Evolutionary conservation across 768 basidiomycete species (phyloP).

Genomic region (Coprinopsis strossmayeri): DNA sequence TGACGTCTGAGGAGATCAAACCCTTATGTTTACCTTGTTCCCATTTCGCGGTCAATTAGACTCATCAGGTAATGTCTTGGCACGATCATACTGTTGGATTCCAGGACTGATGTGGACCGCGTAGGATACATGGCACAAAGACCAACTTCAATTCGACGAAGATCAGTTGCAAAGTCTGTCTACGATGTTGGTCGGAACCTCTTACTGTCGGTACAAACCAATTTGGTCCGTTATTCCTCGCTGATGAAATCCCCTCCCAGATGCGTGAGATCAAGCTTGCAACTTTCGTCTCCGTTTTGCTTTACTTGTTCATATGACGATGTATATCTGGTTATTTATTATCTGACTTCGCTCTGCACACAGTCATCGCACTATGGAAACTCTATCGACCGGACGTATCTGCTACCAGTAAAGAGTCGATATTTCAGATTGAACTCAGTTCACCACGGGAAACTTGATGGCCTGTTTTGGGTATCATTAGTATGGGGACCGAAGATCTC

Average conservation of each 20-base stretch:
- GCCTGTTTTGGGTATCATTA: too few relatives aligned
- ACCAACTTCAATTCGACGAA: constrained; percentile 81
- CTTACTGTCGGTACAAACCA: constrained; percentile 56
- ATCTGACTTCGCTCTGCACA: too few relatives aligned
- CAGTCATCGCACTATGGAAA: too few relatives aligned
- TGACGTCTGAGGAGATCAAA: constrained; percentile 6
- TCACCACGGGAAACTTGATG: too few relatives aligned
- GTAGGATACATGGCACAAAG: constrained; percentile 89
- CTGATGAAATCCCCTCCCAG: not conserved
- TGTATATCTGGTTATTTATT: not conserved
- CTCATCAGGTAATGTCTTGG: constrained; percentile 46
- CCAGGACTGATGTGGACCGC: too few relatives aligned
- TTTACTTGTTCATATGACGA: too few relatives aligned
- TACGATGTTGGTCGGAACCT: constrained; percentile 85
- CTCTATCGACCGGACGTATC: too few relatives aligned
- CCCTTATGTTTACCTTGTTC: constrained; percentile 9
- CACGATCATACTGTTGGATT: constrained; percentile 9
- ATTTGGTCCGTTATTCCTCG: not conserved
- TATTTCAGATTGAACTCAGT: too few relatives aligned
- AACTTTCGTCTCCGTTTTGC: too few relatives aligned
- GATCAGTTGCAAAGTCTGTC: constrained; percentile 85
- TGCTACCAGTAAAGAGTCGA: too few relatives aligned
- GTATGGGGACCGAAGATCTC: too few relatives aligned
- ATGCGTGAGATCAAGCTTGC: too few relatives aligned
- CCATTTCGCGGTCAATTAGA: constrained; percentile 28